These are phyloP conservation scores for Poronia punctata DNA, from an alignment of 495 filamentous ascomycete genomes.

Conservation along the genomic window DNA sequence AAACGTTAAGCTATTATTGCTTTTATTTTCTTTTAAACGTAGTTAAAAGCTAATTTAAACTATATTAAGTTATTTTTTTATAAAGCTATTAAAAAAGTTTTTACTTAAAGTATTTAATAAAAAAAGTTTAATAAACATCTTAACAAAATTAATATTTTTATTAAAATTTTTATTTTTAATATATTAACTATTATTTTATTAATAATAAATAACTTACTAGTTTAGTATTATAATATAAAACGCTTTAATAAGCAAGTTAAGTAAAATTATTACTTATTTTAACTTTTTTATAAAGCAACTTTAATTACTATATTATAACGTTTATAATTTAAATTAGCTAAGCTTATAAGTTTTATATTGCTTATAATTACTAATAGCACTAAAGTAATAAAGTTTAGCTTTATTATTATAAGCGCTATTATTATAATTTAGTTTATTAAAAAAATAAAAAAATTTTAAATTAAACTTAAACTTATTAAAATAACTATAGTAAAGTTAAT, in stretches of 20 bases:
- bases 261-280: not conserved
- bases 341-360: no score
- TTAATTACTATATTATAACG: not conserved
- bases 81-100: not conserved
- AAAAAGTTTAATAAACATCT: not conserved
- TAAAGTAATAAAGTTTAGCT: not conserved
- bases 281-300: not conserved
- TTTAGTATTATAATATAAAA: not conserved
- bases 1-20: not conserved
- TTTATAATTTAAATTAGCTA: no score
- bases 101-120: not conserved
- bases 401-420: not conserved
- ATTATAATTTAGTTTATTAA: not conserved
- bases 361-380: constrained; percentile 2
- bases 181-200: not conserved
- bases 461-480: not conserved
- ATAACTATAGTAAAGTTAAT: not conserved
- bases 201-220: not conserved
- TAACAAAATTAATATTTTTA: not conserved
- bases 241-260: not conserved
- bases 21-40: not conserved
- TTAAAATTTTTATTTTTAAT: not conserved
- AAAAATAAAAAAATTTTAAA: not conserved
- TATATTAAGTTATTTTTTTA: not conserved
- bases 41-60: not conserved